phyloP scores from a whole-genome alignment of 2,329 filamentous ascomycete species.

The Elsinoe arachidis region DNA sequence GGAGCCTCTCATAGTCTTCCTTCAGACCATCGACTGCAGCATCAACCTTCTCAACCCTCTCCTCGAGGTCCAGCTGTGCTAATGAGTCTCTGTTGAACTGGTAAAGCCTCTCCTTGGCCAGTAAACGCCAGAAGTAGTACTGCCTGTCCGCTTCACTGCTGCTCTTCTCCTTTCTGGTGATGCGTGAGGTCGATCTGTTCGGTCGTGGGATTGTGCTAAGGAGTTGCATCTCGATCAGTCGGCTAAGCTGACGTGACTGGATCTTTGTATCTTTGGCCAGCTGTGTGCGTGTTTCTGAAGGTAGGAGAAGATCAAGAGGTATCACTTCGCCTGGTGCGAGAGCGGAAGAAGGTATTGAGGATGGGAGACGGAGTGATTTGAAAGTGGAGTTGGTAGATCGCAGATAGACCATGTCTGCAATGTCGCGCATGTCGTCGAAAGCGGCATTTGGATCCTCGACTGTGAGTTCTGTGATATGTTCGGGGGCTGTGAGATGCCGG shows the following conservation, averaged over 20 bases:
- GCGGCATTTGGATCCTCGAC: slow-evolving; percentile 89
- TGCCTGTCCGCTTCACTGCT: slow-evolving; percentile 51
- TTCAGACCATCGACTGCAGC: slow-evolving; percentile 60
- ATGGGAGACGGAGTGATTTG: slow-evolving; percentile 40
- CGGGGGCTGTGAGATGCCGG: slow-evolving; percentile 53
- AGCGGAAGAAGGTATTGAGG: slow-evolving; percentile 37
- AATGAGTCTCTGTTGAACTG: slow-evolving; percentile 64
- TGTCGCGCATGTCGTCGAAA: slow-evolving; percentile 71
- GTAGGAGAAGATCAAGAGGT: slow-evolving; percentile 49
- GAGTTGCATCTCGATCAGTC: slow-evolving; percentile 67
- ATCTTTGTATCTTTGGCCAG: slow-evolving; percentile 61
- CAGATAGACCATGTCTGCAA: slow-evolving; percentile 61
- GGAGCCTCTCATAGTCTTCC: slow-evolving; percentile 61
- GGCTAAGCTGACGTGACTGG: slow-evolving; percentile 63
- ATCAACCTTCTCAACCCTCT: slow-evolving; percentile 64
- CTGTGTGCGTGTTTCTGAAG: slow-evolving; percentile 43
- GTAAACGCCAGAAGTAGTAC: slow-evolving; percentile 62
- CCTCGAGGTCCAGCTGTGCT: slow-evolving; percentile 57
- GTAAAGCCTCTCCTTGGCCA: slow-evolving; percentile 70
- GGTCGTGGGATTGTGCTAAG: slow-evolving; percentile 46
- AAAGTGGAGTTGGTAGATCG: slow-evolving; percentile 37
- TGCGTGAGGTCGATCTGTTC: slow-evolving; percentile 41
- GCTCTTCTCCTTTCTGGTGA: slow-evolving; percentile 36
- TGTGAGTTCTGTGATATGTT: slow-evolving; percentile 69
- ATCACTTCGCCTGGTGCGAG: slow-evolving; percentile 46